Conservation (phyloP, 805 yeast species). For the Candida peoriensis region DNA sequence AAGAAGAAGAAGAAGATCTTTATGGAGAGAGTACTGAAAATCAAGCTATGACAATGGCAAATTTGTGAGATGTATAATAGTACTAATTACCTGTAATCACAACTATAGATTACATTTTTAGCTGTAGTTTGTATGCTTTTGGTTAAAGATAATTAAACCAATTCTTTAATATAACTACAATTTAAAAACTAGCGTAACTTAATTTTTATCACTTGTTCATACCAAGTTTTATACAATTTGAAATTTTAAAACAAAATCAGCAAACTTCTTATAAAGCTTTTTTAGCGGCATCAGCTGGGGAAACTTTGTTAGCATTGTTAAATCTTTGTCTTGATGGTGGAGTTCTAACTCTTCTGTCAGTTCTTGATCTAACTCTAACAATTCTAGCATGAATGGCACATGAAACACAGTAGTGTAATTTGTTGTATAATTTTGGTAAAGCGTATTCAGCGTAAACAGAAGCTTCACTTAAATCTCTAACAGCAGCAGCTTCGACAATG, state of each 20-base stretch:
- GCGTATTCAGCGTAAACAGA: constrained; percentile 99
- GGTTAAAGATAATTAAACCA: too few relatives aligned
- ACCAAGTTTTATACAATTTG: too few relatives aligned
- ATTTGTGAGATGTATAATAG: constrained; percentile 3
- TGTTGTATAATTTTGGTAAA: constrained; percentile 98
- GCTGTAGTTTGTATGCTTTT: too few relatives aligned
- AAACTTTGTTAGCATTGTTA: constrained; percentile 92
- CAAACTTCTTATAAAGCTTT: constrained; percentile 79
- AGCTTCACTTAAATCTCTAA: constrained; percentile 99
- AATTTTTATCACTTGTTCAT: too few relatives aligned
- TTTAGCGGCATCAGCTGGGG: constrained; percentile 97
- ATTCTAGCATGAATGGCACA: constrained; percentile 99
- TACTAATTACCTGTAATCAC: not conserved
- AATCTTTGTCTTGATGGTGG: constrained; percentile 99
- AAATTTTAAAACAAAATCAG: too few relatives aligned
- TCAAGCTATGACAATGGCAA: constrained; percentile 10
- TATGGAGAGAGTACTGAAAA: not conserved
- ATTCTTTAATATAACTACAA: too few relatives aligned
- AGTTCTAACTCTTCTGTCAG: constrained; percentile 97
- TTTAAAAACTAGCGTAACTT: not conserved
- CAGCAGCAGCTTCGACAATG: constrained; percentile 99
- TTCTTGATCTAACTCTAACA: constrained; percentile 99
- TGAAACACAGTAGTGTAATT: constrained; percentile 99
- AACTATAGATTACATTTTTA: not conserved
- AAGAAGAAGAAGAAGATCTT: not conserved